These are phyloP conservation scores for Suhomyces atakaporum DNA, from an alignment of 1,139 yeast species.

Conservation along the genomic window DNA sequence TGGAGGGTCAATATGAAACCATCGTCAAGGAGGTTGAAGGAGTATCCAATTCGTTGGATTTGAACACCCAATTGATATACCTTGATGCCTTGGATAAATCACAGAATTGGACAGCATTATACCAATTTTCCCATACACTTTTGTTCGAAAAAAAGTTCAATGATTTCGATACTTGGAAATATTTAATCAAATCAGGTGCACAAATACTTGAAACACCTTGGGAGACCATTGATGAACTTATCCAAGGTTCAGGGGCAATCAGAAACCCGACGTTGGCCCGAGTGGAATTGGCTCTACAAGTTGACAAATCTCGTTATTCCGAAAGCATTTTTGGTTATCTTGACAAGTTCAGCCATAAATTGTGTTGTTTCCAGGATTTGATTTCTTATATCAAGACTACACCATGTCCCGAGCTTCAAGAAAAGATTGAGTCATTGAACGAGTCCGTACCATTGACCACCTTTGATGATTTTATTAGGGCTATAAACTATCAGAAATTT, in stretches of 20 bases:
- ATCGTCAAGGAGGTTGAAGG: constrained; percentile 31
- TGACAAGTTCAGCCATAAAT: constrained; percentile 46
- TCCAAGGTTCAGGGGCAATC: too few relatives aligned
- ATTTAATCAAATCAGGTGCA: constrained; percentile 42
- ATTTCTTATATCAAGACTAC: constrained; percentile 30
- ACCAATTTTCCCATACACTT: constrained; percentile 31
- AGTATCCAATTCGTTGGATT: constrained; percentile 42
- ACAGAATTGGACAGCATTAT: constrained; percentile 46
- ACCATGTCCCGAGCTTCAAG: constrained; percentile 1
- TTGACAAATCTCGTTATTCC: constrained; percentile 19
- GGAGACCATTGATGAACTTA: too few relatives aligned
- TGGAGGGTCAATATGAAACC: constrained; percentile 31
- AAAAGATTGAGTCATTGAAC: constrained; percentile 5
- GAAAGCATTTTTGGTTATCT: constrained; percentile 45
- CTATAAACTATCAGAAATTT: constrained; percentile 56
- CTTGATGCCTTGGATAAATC: constrained; percentile 44
- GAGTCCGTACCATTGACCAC: constrained; percentile 12
- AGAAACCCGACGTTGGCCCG: constrained; percentile 61
- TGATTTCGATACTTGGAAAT: constrained; percentile 64
- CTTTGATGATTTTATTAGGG: constrained; percentile 35
- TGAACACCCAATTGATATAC: constrained; percentile 58
- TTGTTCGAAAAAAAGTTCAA: constrained; percentile 49
- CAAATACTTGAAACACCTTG: constrained; percentile 1
- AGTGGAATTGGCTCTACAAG: constrained; percentile 43
- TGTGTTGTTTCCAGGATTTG: constrained; percentile 64